Percentiles rank a stretch among this genome's conserved stretches.
Conservation (phyloP, 352 stramenopile genomes). For the Globisporangium nagaii region DNA sequence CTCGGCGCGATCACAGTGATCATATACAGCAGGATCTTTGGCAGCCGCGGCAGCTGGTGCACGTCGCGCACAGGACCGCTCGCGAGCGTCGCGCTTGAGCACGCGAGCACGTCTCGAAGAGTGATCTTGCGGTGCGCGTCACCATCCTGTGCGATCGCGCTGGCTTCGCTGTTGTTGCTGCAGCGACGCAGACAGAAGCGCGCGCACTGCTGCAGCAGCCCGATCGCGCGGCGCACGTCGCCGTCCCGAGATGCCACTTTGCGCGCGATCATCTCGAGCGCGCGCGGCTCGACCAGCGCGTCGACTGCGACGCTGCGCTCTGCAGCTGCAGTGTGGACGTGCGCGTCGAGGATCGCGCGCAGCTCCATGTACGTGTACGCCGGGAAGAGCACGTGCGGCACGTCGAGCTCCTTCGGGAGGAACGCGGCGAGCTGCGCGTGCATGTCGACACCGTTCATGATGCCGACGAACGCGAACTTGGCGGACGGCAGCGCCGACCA, state of each 20-base stretch:
- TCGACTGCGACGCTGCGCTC: neutral
- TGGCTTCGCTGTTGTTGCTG: neutral
- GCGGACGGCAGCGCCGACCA: slow-evolving; percentile 38
- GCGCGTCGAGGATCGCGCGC: slow-evolving; percentile 35
- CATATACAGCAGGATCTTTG: slow-evolving; percentile 63
- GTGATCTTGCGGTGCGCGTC: slow-evolving; percentile 15
- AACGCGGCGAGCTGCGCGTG: slow-evolving; percentile 39
- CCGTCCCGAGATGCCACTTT: slow-evolving; percentile 64
- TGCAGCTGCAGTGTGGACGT: slow-evolving; percentile 20
- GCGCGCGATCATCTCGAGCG: slow-evolving; percentile 59
- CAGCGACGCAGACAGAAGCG: slow-evolving; percentile 31
- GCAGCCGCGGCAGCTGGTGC: slow-evolving; percentile 50
- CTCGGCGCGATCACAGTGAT: slow-evolving; percentile 49
- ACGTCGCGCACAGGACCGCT: slow-evolving; percentile 45
- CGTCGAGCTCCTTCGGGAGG: slow-evolving; percentile 20
- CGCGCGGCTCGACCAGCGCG: slow-evolving; percentile 30
- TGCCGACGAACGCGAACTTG: slow-evolving; percentile 45
- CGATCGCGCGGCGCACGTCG: slow-evolving; percentile 55
- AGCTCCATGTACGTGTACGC: slow-evolving; percentile 52
- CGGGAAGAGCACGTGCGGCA: slow-evolving; percentile 50
- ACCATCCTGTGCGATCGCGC: neutral
- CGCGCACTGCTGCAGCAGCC: slow-evolving; percentile 53
- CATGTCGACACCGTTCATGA: slow-evolving; percentile 79
- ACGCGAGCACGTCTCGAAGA: slow-evolving; percentile 34
- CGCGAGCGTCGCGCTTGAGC: slow-evolving; percentile 27